Evolutionary conservation across 495 filamentous ascomycete genomes (phyloP).

Genomic region (Tetracladium setigerum): DNA sequence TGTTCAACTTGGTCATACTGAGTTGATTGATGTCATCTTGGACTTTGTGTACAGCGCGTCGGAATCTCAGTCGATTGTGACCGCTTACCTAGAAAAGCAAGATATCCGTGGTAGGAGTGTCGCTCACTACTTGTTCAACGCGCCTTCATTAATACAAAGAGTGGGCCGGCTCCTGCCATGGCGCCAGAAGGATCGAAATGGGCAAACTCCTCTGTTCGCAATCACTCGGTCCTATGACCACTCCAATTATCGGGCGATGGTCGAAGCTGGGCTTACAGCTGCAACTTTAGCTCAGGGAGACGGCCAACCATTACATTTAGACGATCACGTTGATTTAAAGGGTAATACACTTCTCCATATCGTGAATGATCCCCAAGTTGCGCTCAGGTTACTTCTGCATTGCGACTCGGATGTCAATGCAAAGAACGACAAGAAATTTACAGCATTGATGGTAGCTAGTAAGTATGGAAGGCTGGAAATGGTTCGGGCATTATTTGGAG

Average conservation of each 20-base stretch:
- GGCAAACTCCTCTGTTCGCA: conserved; percentile 92
- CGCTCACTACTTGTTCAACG: conserved; percentile 94
- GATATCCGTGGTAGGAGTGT: conserved; percentile 83
- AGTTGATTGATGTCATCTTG: conserved; percentile 68
- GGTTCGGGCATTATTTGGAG: conserved; percentile 80
- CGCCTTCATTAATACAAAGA: conserved; percentile 65
- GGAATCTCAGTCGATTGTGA: conserved; percentile 31
- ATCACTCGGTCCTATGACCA: conserved; percentile 95
- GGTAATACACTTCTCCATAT: conserved; percentile 94
- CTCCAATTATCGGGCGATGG: conserved; percentile 76
- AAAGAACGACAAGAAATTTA: conserved; percentile 91
- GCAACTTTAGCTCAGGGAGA: conserved; percentile 72
- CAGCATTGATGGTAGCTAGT: conserved; percentile 96
- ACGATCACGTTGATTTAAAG: conserved; percentile 87
- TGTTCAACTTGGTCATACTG: conserved; percentile 75
- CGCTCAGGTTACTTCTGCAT: conserved; percentile 61
- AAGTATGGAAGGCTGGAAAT: conserved; percentile 95
- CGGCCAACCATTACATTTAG: conserved; percentile 72
- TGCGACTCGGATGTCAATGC: conserved; percentile 95
- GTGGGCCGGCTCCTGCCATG: conserved; percentile 78
- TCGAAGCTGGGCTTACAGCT: conserved; percentile 65
- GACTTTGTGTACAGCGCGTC: conserved; percentile 51
- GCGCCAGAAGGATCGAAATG: conserved; percentile 87
- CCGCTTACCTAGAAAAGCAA: conserved; percentile 61
- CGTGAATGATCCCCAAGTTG: conserved; percentile 75